Conservation (phyloP, 208 protist genomes). For the Trypanosoma grayi region DNA sequence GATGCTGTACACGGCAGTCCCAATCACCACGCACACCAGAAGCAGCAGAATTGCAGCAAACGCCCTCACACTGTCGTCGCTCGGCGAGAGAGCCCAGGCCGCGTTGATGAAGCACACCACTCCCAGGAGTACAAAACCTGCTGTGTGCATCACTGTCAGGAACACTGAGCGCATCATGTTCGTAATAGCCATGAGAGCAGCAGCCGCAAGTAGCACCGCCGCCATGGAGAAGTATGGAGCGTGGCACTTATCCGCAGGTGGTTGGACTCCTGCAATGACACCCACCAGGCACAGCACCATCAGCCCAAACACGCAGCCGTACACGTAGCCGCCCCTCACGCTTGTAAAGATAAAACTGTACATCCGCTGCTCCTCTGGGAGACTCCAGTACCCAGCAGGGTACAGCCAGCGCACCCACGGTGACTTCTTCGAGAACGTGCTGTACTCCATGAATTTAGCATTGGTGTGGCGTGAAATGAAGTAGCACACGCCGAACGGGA, state of each 20-base stretch:
- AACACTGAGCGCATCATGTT: slow-evolving; percentile 19
- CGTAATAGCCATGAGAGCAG: background rate
- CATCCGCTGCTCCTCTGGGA: background rate
- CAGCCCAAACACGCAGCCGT: slow-evolving; percentile 9
- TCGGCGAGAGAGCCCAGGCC: background rate
- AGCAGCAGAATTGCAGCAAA: slow-evolving; percentile 6
- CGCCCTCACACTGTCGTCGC: background rate
- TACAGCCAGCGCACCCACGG: slow-evolving; percentile 4
- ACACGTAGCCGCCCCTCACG: slow-evolving; percentile 7
- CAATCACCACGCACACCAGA: slow-evolving; percentile 5
- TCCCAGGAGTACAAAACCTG: background rate
- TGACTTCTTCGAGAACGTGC: slow-evolving; percentile 7
- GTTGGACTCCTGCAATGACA: background rate
- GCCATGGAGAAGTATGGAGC: slow-evolving; percentile 14
- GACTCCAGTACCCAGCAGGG: slow-evolving; percentile 11
- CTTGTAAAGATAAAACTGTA: background rate
- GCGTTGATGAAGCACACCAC: slow-evolving; percentile 7
- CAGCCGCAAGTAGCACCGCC: slow-evolving; percentile 2
- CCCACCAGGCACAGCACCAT: slow-evolving; percentile 3
- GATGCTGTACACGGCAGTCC: background rate
- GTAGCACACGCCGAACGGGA: slow-evolving; percentile 6
- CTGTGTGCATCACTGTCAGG: slow-evolving; percentile 8
- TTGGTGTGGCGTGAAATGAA: slow-evolving; percentile 1
- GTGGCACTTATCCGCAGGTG: slow-evolving; percentile 3
- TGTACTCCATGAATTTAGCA: slow-evolving; percentile 10